Percentiles rank a stretch among this genome's conserved stretches.
Conservation (phyloP, 805 yeast genomes). For the Yarrowia sp. region DNA sequence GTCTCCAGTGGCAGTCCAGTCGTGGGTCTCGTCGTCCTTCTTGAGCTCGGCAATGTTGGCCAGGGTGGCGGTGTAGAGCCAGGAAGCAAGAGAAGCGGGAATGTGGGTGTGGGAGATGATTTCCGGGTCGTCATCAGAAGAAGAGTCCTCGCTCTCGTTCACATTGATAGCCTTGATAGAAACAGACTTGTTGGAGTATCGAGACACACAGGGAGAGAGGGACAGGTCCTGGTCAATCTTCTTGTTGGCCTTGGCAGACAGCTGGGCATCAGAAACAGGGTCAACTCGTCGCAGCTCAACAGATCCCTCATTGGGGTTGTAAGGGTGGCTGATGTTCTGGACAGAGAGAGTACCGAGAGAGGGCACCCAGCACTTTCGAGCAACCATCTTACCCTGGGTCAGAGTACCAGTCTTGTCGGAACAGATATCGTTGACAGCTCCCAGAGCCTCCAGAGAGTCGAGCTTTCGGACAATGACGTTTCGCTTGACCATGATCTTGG, state of each 20-base stretch:
- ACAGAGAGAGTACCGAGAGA: conserved; percentile 55
- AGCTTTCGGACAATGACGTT: conserved; percentile 72
- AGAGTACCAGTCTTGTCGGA: conserved; percentile 82
- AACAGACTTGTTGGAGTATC: conserved; percentile 20
- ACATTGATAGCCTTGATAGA: background rate
- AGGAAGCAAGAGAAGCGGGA: conserved; percentile 41
- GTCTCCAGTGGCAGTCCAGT: conserved; percentile 81
- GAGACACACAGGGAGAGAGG: conserved; percentile 27
- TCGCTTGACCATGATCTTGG: conserved; percentile 63
- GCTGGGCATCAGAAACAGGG: conserved; percentile 21
- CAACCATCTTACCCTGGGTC: conserved; percentile 76
- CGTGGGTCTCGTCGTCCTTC: conserved; percentile 36
- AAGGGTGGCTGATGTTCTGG: conserved; percentile 55
- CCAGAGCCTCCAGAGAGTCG: conserved; percentile 74
- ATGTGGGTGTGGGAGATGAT: conserved; percentile 7
- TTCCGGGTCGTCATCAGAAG: conserved; percentile 11
- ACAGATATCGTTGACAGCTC: conserved; percentile 75
- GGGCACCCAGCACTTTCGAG: conserved; percentile 68
- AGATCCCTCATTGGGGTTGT: conserved; percentile 59
- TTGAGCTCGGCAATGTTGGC: conserved; percentile 68
- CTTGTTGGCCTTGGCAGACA: conserved; percentile 27
- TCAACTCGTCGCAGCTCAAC: conserved; percentile 35
- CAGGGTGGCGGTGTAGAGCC: conserved; percentile 65
- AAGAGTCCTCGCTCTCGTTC: background rate
- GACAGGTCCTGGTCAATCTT: conserved; percentile 28